Evolutionary conservation across 1,139 yeast species (phyloP).

Genomic region (Yamadazyma blattariae): DNA sequence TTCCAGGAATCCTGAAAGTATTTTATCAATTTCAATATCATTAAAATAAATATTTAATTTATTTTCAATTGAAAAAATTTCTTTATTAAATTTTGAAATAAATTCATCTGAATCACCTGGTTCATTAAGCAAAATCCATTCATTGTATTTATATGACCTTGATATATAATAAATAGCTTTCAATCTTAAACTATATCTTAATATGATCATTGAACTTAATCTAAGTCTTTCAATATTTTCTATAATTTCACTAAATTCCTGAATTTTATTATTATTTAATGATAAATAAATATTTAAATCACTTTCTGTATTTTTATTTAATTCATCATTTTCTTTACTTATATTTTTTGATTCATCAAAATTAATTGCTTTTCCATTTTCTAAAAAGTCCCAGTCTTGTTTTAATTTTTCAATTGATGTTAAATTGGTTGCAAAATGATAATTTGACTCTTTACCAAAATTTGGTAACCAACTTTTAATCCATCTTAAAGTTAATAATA

Average conservation of each 20-base stretch:
- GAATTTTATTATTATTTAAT: constrained; percentile 33
- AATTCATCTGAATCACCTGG: constrained; percentile 65
- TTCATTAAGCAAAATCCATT: constrained; percentile 47
- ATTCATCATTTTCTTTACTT: constrained; percentile 8
- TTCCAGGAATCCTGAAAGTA: constrained; percentile 53
- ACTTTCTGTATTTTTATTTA: constrained; percentile 12
- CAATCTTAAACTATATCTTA: constrained; percentile 66
- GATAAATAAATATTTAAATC: constrained; percentile 34
- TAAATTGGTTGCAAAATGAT: constrained; percentile 26
- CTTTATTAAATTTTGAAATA: constrained; percentile 59
- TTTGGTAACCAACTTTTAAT: constrained; percentile 54
- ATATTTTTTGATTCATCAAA: constrained; percentile 1
- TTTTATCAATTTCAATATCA: constrained; percentile 26
- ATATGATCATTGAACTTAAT: constrained; percentile 48
- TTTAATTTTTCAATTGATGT: constrained; percentile 45
- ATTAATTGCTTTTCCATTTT: constrained; percentile 31
- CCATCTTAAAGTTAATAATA: constrained; percentile 48
- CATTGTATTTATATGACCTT: constrained; percentile 37
- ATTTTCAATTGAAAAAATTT: constrained; percentile 51
- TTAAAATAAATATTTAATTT: constrained; percentile 27
- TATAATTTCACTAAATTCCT: constrained; percentile 48
- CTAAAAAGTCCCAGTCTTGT: constrained; percentile 57
- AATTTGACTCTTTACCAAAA: constrained; percentile 44
- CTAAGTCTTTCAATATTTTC: constrained; percentile 45
- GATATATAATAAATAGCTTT: constrained; percentile 61